Conservation (phyloP, 148 eudicot species). For the Silene uniflora region DNA sequence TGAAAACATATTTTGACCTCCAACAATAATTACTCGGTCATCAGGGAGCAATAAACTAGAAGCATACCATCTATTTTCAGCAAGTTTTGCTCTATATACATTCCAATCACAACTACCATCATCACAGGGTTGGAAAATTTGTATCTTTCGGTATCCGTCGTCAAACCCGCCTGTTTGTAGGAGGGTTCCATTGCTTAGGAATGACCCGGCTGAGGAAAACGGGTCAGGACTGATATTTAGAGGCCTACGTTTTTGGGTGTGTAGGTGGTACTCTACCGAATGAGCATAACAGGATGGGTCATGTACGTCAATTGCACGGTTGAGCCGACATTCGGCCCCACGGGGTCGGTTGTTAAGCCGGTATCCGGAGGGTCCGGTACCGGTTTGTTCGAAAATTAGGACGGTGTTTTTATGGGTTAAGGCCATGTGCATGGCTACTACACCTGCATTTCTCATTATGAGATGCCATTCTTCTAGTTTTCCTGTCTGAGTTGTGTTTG, state of each 20-base stretch:
- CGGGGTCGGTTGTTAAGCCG: slow-evolving; percentile 24
- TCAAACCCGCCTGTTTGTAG: slow-evolving; percentile 51
- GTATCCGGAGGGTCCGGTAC: slow-evolving; percentile 42
- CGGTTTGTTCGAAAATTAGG: slow-evolving; percentile 48
- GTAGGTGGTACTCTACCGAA: slow-evolving; percentile 53
- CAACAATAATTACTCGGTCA: slow-evolving; percentile 46
- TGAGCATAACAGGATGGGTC: slow-evolving; percentile 56
- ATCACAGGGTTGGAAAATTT: slow-evolving; percentile 41
- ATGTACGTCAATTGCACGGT: slow-evolving; percentile 14
- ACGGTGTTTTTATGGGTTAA: slow-evolving; percentile 39
- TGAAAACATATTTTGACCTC: slow-evolving; percentile 40
- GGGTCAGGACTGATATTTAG: slow-evolving; percentile 37
- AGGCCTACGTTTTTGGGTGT: slow-evolving; percentile 34
- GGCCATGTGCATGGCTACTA: slow-evolving; percentile 43
- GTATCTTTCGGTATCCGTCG: slow-evolving; percentile 32
- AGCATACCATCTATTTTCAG: slow-evolving; percentile 47
- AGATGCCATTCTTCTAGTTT: slow-evolving; percentile 43
- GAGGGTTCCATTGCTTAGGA: slow-evolving; percentile 55
- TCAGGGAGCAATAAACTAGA: slow-evolving; percentile 41
- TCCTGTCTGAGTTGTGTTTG: background rate
- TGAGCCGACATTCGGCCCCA: slow-evolving; percentile 27
- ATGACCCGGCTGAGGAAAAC: slow-evolving; percentile 57
- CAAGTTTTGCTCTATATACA: slow-evolving; percentile 16
- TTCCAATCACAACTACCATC: slow-evolving; percentile 44
- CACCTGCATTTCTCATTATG: slow-evolving; percentile 48